These are phyloP conservation scores for Acanthamoeba lenticulata DNA, from an alignment of 208 protist genomes.

Conservation along the genomic window DNA sequence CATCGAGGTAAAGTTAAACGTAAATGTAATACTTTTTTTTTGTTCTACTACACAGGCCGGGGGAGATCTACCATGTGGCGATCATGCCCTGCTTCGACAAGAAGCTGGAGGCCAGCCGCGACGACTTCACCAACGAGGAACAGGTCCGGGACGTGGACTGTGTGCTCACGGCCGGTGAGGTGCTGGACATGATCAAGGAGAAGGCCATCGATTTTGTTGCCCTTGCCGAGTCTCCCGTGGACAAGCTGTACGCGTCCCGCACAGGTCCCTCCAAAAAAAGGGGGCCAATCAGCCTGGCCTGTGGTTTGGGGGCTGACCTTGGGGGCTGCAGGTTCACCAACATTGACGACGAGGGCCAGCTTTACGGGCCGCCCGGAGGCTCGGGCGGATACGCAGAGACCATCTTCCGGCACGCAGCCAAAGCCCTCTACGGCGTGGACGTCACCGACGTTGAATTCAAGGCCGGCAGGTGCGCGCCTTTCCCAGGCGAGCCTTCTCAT, in stretches of 20 bases:
- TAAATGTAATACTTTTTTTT: conserved; percentile 4
- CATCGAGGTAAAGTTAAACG: too few species aligned
- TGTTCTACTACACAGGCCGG: conserved; percentile 60
- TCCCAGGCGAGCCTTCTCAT: background rate
- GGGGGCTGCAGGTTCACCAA: background rate
- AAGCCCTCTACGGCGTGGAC: conserved; percentile 84
- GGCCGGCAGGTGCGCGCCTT: background rate
- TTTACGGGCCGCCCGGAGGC: background rate
- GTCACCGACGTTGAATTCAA: conserved; percentile 74
- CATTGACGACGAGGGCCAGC: conserved; percentile 14
- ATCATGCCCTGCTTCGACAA: conserved; percentile 99
- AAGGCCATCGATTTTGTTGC: conserved; percentile 65
- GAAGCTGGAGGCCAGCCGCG: conserved; percentile 97
- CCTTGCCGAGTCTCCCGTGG: conserved; percentile 58
- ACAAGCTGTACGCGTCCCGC: conserved; percentile 6
- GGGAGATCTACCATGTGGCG: conserved; percentile 92
- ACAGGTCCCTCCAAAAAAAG: background rate
- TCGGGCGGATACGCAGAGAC: conserved; percentile 86
- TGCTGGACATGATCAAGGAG: conserved; percentile 92
- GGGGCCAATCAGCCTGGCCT: background rate
- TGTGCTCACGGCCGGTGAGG: conserved; percentile 94
- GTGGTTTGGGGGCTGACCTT: too few species aligned
- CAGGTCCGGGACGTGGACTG: conserved; percentile 93
- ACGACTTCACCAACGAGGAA: conserved; percentile 86
- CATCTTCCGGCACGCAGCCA: conserved; percentile 81